Conservation (phyloP, 164 flowering plant genomes). For the Magnolia kwangsiensis region DNA sequence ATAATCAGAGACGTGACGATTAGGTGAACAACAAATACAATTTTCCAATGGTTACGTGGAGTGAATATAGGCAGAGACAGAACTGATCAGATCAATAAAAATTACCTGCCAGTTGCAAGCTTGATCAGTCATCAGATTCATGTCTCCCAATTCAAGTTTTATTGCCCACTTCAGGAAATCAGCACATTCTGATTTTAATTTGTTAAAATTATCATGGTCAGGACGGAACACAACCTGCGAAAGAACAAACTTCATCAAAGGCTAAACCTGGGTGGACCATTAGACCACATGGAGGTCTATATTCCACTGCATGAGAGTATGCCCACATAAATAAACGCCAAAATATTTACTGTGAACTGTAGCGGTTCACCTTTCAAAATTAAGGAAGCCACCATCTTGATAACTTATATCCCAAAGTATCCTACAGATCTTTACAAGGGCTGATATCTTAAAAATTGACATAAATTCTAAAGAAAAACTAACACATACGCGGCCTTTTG, state of each 20-base stretch:
- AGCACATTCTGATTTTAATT: conserved; percentile 47
- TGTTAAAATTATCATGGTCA: conserved; percentile 50
- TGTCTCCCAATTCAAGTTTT: conserved; percentile 21
- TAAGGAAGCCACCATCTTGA: too few relatives aligned
- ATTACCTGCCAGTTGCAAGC: conserved; percentile 84
- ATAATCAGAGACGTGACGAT: not conserved
- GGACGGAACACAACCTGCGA: conserved; percentile 72
- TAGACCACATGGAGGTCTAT: too few relatives aligned
- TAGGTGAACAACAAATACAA: not conserved
- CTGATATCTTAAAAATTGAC: too few relatives aligned
- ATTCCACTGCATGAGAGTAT: too few relatives aligned
- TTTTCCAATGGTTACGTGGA: not conserved
- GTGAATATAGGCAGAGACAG: not conserved
- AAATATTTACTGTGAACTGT: too few relatives aligned
- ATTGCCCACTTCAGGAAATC: conserved; percentile 40
- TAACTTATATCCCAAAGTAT: too few relatives aligned
- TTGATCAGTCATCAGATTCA: conserved; percentile 30
- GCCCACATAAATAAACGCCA: too few relatives aligned
- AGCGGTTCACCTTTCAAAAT: too few relatives aligned
- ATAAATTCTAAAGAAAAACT: too few relatives aligned
- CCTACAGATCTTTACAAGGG: too few relatives aligned
- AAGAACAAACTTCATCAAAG: conserved; percentile 1
- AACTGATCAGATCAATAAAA: not conserved
- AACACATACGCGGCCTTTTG: too few relatives aligned
- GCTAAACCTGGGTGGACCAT: not conserved